Evolutionary conservation across 2,329 filamentous ascomycete genomes (phyloP).

Genomic region (Pseudogymnoascus sp.): DNA sequence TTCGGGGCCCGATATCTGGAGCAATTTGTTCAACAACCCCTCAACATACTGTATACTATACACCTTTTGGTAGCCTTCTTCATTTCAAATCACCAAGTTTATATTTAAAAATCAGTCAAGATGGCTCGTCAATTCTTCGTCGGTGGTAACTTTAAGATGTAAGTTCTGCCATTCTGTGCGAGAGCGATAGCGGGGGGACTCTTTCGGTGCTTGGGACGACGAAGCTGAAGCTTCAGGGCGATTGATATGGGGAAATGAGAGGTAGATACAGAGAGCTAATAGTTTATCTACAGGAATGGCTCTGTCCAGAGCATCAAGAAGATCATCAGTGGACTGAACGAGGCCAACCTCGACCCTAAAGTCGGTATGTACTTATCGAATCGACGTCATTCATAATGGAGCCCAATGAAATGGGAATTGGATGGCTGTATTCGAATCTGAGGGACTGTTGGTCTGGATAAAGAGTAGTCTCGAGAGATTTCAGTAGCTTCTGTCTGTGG

Average conservation of each 20-base stretch:
- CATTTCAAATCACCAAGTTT: background rate
- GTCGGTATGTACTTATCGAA: conserved; percentile 48
- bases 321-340: conserved; percentile 85
- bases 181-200: background rate
- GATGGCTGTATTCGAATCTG: background rate
- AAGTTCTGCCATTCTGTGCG: conserved; percentile 30
- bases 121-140: conserved; percentile 97
- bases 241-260: background rate
- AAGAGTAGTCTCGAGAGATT: background rate
- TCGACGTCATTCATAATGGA: conserved; percentile 5
- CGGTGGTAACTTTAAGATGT: conserved; percentile 99
- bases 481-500: background rate
- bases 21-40: conserved; percentile 6
- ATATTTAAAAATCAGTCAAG: conserved; percentile 20
- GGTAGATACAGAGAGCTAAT: background rate
- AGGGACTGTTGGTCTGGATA: background rate
- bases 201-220: background rate
- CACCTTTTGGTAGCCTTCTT: background rate
- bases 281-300: conserved; percentile 66
- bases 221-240: background rate
- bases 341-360: conserved; percentile 70
- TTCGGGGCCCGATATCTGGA: background rate
- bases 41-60: conserved; percentile 4
- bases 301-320: conserved; percentile 80
- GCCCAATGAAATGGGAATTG: background rate